Percentiles rank a stretch among this genome's conserved stretches.
These are phyloP conservation scores for Melampsora abietis-canadensis DNA, from an alignment of 1,284 basidiomycete species.

Conservation along the genomic window DNA sequence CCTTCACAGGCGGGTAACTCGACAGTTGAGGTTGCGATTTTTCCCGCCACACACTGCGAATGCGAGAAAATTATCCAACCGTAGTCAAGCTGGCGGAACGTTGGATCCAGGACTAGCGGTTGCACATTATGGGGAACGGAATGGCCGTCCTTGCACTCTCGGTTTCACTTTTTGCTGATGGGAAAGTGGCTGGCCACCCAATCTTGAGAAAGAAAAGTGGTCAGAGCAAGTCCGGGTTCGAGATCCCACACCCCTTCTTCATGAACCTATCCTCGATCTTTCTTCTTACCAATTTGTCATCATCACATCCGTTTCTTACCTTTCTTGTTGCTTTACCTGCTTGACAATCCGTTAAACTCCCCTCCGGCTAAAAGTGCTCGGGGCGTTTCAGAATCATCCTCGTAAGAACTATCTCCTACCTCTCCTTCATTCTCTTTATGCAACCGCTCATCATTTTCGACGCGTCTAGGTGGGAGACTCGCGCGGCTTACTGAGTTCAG, in stretches of 20 bases:
- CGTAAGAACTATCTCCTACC: not conserved
- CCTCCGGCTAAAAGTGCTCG: not conserved
- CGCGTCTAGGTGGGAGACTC: not conserved
- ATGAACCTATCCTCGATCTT: not conserved
- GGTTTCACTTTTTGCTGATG: not conserved
- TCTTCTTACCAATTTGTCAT: not conserved
- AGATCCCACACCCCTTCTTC: no score
- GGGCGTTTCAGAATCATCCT: not conserved
- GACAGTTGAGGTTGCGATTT: no score
- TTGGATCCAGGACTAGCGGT: constrained; percentile 7
- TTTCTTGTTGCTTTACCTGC: not conserved
- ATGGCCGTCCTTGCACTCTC: not conserved
- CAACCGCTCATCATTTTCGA: not conserved
- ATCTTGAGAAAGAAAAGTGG: no score
- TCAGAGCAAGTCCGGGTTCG: no score
- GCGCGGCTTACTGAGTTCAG: not conserved
- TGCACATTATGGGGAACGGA: not conserved
- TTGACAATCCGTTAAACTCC: not conserved
- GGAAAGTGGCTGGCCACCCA: no score
- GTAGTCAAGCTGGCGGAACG: not conserved
- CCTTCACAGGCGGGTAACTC: no score
- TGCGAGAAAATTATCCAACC: no score
- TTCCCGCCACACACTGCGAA: no score
- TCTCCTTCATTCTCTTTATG: not conserved
- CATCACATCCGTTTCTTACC: not conserved